phyloP scores from a whole-genome alignment of 2,329 filamentous ascomycete genomes.

The Colletotrichum melonis region DNA sequence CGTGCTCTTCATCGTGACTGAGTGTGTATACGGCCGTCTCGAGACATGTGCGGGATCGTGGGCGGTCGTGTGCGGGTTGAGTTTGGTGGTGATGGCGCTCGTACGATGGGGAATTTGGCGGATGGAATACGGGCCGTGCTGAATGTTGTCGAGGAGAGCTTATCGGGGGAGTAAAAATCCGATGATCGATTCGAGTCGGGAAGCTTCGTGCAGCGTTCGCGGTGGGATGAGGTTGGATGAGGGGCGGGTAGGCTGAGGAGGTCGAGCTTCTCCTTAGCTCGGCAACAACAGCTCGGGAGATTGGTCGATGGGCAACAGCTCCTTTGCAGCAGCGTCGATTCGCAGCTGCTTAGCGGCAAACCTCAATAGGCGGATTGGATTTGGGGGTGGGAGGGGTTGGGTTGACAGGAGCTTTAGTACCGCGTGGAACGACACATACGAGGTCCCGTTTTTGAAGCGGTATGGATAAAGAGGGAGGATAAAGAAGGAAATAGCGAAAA shows the following conservation, averaged over 20 bases:
- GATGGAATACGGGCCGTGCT: background rate
- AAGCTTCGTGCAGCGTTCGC: conserved; percentile 24
- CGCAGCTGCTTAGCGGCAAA: conserved; percentile 19
- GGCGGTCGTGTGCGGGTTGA: background rate
- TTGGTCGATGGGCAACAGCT: conserved; percentile 17
- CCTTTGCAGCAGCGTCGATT: conserved; percentile 27
- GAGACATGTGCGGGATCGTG: conserved; percentile 22
- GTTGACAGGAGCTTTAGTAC: background rate
- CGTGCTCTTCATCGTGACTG: conserved; percentile 86
- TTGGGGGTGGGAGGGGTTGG: background rate
- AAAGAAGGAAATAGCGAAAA: conserved; percentile 11
- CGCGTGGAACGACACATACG: background rate
- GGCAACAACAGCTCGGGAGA: conserved; percentile 16
- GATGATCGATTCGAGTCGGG: conserved; percentile 23
- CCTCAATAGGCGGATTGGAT: background rate
- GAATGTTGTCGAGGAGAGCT: background rate
- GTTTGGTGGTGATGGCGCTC: conserved; percentile 7
- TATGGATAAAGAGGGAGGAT: background rate
- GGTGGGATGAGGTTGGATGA: conserved; percentile 5
- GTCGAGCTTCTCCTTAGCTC: conserved; percentile 26
- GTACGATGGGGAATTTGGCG: background rate
- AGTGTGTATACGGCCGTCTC: conserved; percentile 37
- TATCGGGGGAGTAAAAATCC: background rate
- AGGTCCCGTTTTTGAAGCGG: background rate
- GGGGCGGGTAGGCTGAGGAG: conserved; percentile 6